Evolutionary conservation across 768 basidiomycete species (phyloP).

Genomic region (Lentinula guzmanii): DNA sequence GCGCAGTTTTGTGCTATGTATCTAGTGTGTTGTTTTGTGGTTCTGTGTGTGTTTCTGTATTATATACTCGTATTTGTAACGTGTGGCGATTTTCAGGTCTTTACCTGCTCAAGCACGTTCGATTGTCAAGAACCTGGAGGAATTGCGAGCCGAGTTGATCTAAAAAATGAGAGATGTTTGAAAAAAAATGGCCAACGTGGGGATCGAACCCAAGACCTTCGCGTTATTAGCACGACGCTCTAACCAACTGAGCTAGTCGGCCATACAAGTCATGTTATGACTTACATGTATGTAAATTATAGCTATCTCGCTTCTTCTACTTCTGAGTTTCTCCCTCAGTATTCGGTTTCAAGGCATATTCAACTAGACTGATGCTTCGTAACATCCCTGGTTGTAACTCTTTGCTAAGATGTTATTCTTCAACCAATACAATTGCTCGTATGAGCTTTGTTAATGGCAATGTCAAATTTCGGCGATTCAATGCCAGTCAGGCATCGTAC

Average conservation of each 20-base stretch:
- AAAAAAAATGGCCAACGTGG: constrained; percentile 55
- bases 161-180: no score
- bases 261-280: constrained; percentile 21
- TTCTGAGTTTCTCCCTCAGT: no score
- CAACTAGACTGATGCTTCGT: background rate
- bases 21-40: background rate
- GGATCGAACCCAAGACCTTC: constrained; percentile 81
- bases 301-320: no score
- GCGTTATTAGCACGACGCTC: constrained; percentile 64
- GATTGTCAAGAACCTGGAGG: no score
- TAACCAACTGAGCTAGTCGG: constrained; percentile 93
- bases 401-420: background rate
- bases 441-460: background rate
- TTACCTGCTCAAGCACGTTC: no score
- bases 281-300: no score
- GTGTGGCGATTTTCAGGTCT: no score
- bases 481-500: background rate
- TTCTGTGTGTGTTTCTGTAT: background rate
- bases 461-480: background rate
- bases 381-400: background rate
- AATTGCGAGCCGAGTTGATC: no score
- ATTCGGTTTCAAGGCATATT: no score
- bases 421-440: background rate
- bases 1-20: background rate
- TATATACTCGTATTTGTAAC: background rate